Base-by-base conservation (phyloP, 176 grass and related monocot species). In the Rhipidocladum racemiflorum region DNA sequence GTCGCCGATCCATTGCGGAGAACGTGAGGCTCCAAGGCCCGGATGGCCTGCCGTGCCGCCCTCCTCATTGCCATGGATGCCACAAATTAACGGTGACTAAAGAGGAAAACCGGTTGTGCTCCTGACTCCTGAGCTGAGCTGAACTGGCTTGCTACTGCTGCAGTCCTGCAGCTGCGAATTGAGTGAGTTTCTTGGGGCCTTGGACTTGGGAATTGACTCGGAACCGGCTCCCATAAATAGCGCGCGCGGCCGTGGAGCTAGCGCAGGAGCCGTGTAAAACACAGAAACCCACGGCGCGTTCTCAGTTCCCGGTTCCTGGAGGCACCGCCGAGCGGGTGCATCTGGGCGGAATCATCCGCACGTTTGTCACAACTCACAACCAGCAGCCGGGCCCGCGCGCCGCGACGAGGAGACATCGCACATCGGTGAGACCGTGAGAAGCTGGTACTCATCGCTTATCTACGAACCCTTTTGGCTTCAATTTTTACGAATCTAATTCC, bases 1-100 rank as follows among this genome's bases (percentile, higher is more conserved):
- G 43, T 18, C 46, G 46, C 46, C 14, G 46, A 17, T 16, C 14
- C 46, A 6, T 17, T 5, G 15, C 4, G 46, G 46, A 17, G 46
- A 17, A 77, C 0, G 20, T 39, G 27, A 18, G 76, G 42, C 42
- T 79, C 76, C 76, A 66, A 11, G 28, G 61, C 43, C 61, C 61
- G 76, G 40, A 66, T 3, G 25, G 34, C 61, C 76, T 65, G 76
- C 43, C 35, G 25, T 28, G 76, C 32, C 29, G 76, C 76, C 20
- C 15, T 79, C 61, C 61, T 65, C 61, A 50, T 66, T 42, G 61
- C 61, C 76, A 79, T 79, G 57, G 75, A 77, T n/a, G 57, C 5
- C 28, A 35, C n/a, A 38, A 29, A 8, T 20, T 18, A 55, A 27
- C 73, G 35, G 35, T 17, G 53, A 25, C 20, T 76, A 24, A 9